A percentile compares a stretch with the other conserved stretches of the same genome.
These are phyloP conservation scores for Fusarium praegraminearum DNA, from an alignment of 2,329 filamentous ascomycete genomes.

Conservation along the genomic window DNA sequence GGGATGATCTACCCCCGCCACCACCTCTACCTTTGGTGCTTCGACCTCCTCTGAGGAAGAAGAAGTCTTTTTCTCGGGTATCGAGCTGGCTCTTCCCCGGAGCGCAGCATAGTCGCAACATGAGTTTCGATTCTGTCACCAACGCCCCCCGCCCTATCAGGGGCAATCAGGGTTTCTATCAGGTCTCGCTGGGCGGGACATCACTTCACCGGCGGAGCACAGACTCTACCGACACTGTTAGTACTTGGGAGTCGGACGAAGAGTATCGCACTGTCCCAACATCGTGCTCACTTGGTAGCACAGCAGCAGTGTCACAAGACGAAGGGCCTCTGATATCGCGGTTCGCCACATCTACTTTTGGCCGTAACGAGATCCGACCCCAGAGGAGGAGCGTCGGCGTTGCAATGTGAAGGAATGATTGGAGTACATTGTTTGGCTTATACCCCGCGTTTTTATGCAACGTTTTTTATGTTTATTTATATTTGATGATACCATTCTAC, in stretches of 20 bases:
- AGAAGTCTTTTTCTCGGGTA: conserved; percentile 74
- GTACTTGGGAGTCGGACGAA: conserved; percentile 63
- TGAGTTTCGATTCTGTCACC: conserved; percentile 64
- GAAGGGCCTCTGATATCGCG: conserved; percentile 55
- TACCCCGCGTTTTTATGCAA: conserved; percentile 36
- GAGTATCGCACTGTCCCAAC: conserved; percentile 61
- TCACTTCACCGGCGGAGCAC: conserved; percentile 54
- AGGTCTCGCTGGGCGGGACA: conserved; percentile 57
- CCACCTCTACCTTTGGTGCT: conserved; percentile 70
- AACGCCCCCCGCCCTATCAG: conserved; percentile 66
- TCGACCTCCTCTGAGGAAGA: conserved; percentile 72
- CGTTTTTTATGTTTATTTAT: conserved; percentile 41
- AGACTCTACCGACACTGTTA: conserved; percentile 61
- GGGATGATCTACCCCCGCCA: conserved; percentile 58
- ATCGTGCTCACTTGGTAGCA: conserved; percentile 63
- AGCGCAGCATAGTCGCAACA: conserved; percentile 53
- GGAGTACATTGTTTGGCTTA: conserved; percentile 26
- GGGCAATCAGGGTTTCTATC: conserved; percentile 68
- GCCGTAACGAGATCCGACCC: conserved; percentile 38
- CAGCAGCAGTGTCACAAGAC: conserved; percentile 54
- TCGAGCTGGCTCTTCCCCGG: conserved; percentile 69
- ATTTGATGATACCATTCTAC: conserved; percentile 46
- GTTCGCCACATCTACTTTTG: conserved; percentile 47
- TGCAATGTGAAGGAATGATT: conserved; percentile 45
- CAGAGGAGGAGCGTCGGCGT: conserved; percentile 46